These are phyloP conservation scores for Bipolaris zeicola DNA, from an alignment of 2,329 filamentous ascomycete genomes.

Conservation along the genomic window DNA sequence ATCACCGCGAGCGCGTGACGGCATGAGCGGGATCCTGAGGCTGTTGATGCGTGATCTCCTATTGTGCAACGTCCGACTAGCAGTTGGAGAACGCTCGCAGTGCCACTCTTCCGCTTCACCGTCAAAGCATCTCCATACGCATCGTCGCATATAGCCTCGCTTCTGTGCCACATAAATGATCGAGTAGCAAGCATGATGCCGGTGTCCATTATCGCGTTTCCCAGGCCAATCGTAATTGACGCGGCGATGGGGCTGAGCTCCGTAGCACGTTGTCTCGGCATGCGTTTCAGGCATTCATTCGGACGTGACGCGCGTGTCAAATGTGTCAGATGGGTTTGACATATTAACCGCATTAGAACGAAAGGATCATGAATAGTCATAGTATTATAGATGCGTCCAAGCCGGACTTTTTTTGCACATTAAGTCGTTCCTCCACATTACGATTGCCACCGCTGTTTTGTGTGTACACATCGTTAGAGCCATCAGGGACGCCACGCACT, in stretches of 20 bases:
- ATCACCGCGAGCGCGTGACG: neutral
- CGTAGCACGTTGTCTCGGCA: neutral
- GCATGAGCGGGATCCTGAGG: constrained; percentile 2
- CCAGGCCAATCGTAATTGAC: neutral
- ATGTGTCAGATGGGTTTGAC: constrained; percentile 6
- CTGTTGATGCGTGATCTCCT: neutral
- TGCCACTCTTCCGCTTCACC: neutral
- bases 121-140: neutral
- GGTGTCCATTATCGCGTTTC: neutral
- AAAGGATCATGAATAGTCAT: neutral
- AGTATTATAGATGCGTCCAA: neutral
- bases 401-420: neutral
- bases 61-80: neutral
- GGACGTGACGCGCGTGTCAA: constrained; percentile 3
- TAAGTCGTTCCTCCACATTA: neutral
- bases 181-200: neutral
- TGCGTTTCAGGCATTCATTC: constrained; percentile 10
- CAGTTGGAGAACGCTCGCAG: neutral
- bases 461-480: too few relatives aligned
- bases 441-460: too few relatives aligned
- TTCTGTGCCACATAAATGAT: neutral
- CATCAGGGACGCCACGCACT: too few relatives aligned
- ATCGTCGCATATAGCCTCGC: neutral
- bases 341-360: constrained; percentile 2
- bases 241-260: neutral